Conservation (phyloP, 441 rosid species). For the Kokia cookei region DNA sequence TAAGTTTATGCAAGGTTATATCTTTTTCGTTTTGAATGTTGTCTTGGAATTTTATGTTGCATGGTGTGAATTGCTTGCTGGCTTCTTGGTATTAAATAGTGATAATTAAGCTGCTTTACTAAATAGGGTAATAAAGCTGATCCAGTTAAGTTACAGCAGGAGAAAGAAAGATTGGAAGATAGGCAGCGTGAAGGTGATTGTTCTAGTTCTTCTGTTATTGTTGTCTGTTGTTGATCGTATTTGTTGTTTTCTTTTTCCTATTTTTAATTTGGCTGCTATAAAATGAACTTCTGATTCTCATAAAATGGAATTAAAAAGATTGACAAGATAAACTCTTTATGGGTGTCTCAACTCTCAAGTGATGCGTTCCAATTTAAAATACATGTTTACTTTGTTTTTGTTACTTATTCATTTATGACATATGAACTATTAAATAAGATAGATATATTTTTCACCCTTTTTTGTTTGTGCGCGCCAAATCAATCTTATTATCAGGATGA, state of each 20-base stretch:
- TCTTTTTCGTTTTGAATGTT: not conserved
- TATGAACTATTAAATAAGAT: not conserved
- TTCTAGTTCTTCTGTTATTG: not conserved
- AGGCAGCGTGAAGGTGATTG: slow-evolving; percentile 68
- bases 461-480: not conserved
- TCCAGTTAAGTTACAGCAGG: slow-evolving; percentile 47
- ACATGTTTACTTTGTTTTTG: too few relatives aligned
- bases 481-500: not conserved
- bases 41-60: not conserved
- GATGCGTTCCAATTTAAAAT: not conserved
- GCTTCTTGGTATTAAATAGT: not conserved
- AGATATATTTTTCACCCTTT: not conserved
- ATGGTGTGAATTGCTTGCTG: not conserved
- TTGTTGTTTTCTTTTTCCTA: not conserved
- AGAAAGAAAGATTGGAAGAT: slow-evolving; percentile 66
- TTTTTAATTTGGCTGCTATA: not conserved
- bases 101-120: not conserved
- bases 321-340: not conserved
- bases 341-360: not conserved
- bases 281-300: not conserved
- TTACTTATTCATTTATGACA: not conserved
- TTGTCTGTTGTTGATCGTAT: not conserved
- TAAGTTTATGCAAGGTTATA: slow-evolving; percentile 10
- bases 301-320: not conserved
- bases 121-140: slow-evolving; percentile 63